Conservation (phyloP, 78 protist genomes). For the Goniomonas avonlea region DNA sequence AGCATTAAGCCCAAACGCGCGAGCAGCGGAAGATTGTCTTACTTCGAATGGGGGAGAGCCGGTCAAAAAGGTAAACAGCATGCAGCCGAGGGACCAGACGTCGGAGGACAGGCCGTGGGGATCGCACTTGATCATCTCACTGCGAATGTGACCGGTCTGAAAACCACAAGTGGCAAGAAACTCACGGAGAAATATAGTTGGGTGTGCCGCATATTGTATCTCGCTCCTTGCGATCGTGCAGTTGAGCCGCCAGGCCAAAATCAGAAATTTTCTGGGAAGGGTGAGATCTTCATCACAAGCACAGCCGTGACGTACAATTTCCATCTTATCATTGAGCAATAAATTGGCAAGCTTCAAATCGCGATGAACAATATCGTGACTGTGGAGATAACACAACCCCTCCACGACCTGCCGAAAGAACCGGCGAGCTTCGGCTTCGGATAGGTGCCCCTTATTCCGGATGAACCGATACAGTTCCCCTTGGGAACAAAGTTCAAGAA, state of each 20-base stretch:
- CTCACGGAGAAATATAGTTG: slow-evolving; percentile 42
- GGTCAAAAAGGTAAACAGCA: slow-evolving; percentile 11
- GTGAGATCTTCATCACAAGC: background rate
- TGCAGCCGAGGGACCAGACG: slow-evolving; percentile 36
- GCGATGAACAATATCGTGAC: slow-evolving; percentile 5
- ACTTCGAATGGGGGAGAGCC: slow-evolving; percentile 41
- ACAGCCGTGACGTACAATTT: background rate
- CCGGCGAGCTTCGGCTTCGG: background rate
- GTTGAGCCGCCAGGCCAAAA: background rate
- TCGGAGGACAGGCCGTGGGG: slow-evolving; percentile 34
- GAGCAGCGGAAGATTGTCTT: too few relatives aligned
- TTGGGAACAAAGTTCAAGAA: background rate
- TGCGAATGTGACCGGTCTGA: too few relatives aligned
- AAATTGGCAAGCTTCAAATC: background rate
- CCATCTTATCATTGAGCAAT: background rate
- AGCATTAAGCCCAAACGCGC: too few relatives aligned
- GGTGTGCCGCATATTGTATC: slow-evolving; percentile 45
- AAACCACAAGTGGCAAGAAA: too few relatives aligned
- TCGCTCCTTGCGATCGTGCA: background rate
- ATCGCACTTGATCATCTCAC: slow-evolving; percentile 22
- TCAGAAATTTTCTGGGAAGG: background rate
- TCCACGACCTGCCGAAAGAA: background rate
- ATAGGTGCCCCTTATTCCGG: background rate
- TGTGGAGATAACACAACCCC: background rate
- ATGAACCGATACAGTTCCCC: slow-evolving; percentile 3